Evolutionary conservation across 352 stramenopile genomes (phyloP), one percentile per base, ranked within the genome.

Genomic region (Pythium oligandrum): DNA sequence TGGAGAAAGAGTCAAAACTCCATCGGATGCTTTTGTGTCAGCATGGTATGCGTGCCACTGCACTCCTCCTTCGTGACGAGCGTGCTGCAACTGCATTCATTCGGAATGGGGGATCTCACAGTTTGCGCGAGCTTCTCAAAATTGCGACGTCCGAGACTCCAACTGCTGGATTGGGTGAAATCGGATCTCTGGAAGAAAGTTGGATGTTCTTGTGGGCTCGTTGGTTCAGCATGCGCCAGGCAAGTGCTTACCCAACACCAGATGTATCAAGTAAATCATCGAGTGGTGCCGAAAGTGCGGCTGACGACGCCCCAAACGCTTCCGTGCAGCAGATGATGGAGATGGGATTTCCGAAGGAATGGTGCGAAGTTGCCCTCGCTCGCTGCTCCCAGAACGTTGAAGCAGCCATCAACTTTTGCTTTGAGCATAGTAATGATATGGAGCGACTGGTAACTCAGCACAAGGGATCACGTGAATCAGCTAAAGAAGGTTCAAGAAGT

Each of bases 271-370:
- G 43, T 31, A n/a, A 48, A 9, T 11, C 9, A 9, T 31, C 6
- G 8, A 42, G 66, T 40, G 38, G 33, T 10, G 57, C 10, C 11
- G 58, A 76, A 31, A 38, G 37, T 35, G 48, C 58, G n/a, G 61
- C 65, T 50, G 45, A 63, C 7, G 62, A 72, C 10, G 70, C 66
- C 10, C 68, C 75, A 3, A 83, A 78, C 10, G 74, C 81, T 34
- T 87, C 93, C 70, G 81, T 92, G 10, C 85, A 93, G 57, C 85
- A 95, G 61, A 96, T 97, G 88, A 95, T 97, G 87, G 88, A 97
- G 50, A 97, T 97, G 85, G 88, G 88, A 32, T 96, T 97, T 48
- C 86, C 88, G 7, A 92, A 93, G 52, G 87, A 96, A 53, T 96
- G 87, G 88, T 97, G 88, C 62, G 86, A 97, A 55, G 83, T 95